Percentiles rank a stretch among this genome's conserved stretches.
These are phyloP conservation scores for Lepraria neglecta DNA, from an alignment of 495 filamentous ascomycete genomes.

Conservation along the genomic window DNA sequence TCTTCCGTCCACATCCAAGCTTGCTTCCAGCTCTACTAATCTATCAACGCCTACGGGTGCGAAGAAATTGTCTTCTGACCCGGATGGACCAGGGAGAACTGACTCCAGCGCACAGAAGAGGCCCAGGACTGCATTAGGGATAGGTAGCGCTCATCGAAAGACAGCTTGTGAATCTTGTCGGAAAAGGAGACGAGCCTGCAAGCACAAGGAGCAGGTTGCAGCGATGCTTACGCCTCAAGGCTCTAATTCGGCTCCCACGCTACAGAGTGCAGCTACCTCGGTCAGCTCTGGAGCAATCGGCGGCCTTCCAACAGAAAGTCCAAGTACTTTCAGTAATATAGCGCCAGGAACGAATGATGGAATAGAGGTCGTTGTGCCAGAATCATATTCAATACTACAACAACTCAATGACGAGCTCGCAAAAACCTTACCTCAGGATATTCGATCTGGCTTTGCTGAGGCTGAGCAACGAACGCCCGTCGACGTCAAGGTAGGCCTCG, in stretches of 20 bases:
- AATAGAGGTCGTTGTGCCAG: neutral
- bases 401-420: neutral
- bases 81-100: neutral
- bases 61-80: constrained; percentile 9
- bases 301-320: neutral
- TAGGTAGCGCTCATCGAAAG: constrained; percentile 44
- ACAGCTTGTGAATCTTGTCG: constrained; percentile 52
- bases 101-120: constrained; percentile 26
- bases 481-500: neutral
- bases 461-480: constrained; percentile 7
- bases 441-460: neutral
- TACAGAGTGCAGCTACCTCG: neutral
- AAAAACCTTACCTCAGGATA: neutral
- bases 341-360: neutral
- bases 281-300: neutral
- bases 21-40: neutral
- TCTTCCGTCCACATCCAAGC: neutral
- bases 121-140: constrained; percentile 33
- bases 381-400: neutral
- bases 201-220: constrained; percentile 44
- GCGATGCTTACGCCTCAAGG: neutral
- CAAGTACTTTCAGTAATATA: neutral
- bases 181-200: constrained; percentile 47
- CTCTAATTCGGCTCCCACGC: neutral
- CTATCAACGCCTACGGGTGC: constrained; percentile 1